Evolutionary conservation across 805 yeast genomes (phyloP).

Genomic region (Candida yuanshanica): DNA sequence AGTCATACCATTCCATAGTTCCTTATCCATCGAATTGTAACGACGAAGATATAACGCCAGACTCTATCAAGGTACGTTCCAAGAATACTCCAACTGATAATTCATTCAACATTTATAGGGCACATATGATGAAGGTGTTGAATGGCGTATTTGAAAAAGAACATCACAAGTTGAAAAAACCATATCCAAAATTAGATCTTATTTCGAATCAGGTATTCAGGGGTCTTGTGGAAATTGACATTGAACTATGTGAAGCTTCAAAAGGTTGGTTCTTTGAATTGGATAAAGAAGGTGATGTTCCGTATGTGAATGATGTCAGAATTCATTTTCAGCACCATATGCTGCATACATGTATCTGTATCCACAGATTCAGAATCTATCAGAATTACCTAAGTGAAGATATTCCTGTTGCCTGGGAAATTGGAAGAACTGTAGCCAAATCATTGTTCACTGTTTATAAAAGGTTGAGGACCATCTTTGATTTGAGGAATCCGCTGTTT

Average conservation of each 20-base stretch:
- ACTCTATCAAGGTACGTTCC: slow-evolving; percentile 17
- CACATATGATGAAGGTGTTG: slow-evolving; percentile 23
- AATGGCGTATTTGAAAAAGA: slow-evolving; percentile 23
- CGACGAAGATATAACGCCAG: slow-evolving; percentile 25
- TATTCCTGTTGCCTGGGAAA: slow-evolving; percentile 26
- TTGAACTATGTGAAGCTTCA: slow-evolving; percentile 19
- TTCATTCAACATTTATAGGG: slow-evolving; percentile 24
- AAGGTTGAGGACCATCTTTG: slow-evolving; percentile 19
- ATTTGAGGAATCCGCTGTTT: slow-evolving; percentile 22
- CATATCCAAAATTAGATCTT: slow-evolving; percentile 14
- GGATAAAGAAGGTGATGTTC: slow-evolving; percentile 20
- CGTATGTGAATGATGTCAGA: slow-evolving; percentile 18
- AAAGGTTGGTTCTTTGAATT: slow-evolving; percentile 24
- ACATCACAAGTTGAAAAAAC: slow-evolving; percentile 12
- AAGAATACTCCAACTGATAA: slow-evolving; percentile 22
- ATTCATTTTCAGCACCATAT: slow-evolving; percentile 27
- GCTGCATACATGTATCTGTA: slow-evolving; percentile 27
- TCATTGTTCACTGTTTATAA: slow-evolving; percentile 25
- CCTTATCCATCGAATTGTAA: slow-evolving; percentile 29
- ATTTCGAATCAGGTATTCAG: slow-evolving; percentile 16
- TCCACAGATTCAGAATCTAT: slow-evolving; percentile 26
- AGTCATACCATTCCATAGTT: slow-evolving; percentile 21
- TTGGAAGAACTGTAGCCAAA: slow-evolving; percentile 21
- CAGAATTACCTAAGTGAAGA: slow-evolving; percentile 23
- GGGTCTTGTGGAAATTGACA: slow-evolving; percentile 24